phyloP scores from a whole-genome alignment of 78 protist species.

The Pigoraptor vietnamica region DNA sequence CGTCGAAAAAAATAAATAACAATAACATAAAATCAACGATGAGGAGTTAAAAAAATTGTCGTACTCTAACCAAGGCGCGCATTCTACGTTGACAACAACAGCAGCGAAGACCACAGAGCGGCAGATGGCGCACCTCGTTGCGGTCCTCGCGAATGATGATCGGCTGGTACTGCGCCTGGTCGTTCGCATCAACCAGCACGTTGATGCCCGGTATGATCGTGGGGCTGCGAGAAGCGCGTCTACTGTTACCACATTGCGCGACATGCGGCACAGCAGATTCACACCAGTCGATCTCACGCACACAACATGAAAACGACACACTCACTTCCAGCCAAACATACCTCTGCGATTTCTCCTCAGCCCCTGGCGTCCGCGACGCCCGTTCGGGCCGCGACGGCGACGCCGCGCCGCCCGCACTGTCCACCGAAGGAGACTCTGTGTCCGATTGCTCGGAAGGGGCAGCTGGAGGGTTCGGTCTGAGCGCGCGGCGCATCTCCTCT shows the following conservation, averaged over 20 bases:
- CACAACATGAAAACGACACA: too few species aligned
- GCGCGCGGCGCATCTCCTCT: not conserved
- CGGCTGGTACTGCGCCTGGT: not conserved
- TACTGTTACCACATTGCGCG: not conserved
- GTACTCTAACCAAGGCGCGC: not conserved
- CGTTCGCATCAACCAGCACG: not conserved
- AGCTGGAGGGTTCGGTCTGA: not conserved
- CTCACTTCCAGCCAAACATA: too few species aligned
- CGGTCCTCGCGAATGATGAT: not conserved
- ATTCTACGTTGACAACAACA: not conserved
- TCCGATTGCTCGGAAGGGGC: too few species aligned
- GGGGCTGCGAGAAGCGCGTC: too few species aligned
- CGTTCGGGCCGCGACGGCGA: too few species aligned
- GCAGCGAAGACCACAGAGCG: not conserved
- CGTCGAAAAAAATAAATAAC: too few species aligned
- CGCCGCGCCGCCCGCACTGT: too few species aligned
- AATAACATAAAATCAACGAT: too few species aligned
- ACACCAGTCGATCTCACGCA: not conserved
- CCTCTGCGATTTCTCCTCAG: too few species aligned
- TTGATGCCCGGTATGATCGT: not conserved
- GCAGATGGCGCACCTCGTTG: not conserved
- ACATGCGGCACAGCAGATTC: not conserved
- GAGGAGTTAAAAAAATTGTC: not conserved
- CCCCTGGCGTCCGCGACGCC: too few species aligned
- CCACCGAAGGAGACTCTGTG: not conserved